Percentiles rank a stretch among this genome's conserved stretches.
Evolutionary conservation across 345 rosid genomes (phyloP).

Genomic region (Orychophragmus violaceus): DNA sequence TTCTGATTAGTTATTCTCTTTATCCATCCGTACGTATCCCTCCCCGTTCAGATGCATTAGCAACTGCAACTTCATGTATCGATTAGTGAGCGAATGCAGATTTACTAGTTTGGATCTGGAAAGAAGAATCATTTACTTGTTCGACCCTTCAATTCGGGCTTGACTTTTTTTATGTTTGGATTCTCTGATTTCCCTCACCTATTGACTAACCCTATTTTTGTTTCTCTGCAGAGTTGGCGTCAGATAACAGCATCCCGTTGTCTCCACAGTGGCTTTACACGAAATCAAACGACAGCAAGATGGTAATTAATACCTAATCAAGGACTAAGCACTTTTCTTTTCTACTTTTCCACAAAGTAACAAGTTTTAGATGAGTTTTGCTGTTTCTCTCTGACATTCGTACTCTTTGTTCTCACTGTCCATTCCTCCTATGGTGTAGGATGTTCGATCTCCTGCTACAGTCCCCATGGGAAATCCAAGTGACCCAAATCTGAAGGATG

Average conservation of each 20-base stretch:
- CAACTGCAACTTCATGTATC: neutral
- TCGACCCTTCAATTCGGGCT: neutral
- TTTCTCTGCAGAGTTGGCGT: constrained; percentile 42
- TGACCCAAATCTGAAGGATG: constrained; percentile 53
- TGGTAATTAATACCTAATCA: constrained; percentile 28
- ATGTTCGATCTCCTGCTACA: constrained; percentile 41
- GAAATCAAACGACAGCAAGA: constrained; percentile 60
- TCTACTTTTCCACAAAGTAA: neutral
- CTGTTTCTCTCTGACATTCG: too few species aligned
- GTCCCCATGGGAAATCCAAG: constrained; percentile 36
- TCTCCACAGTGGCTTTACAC: constrained; percentile 96
- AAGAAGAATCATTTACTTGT: neutral
- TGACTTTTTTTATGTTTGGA: neutral
- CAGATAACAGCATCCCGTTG: constrained; percentile 77
- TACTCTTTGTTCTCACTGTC: neutral
- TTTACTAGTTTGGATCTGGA: constrained; percentile 10
- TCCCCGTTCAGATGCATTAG: neutral
- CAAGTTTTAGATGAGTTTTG: too few species aligned
- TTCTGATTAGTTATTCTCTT: too few species aligned
- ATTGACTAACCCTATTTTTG: neutral
- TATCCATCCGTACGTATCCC: neutral
- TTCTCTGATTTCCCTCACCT: neutral
- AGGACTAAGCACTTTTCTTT: neutral
- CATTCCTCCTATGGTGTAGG: constrained; percentile 35
- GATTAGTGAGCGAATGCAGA: neutral